Evolutionary conservation across 345 rosid species (phyloP).

Genomic region (Lepidium sativum): DNA sequence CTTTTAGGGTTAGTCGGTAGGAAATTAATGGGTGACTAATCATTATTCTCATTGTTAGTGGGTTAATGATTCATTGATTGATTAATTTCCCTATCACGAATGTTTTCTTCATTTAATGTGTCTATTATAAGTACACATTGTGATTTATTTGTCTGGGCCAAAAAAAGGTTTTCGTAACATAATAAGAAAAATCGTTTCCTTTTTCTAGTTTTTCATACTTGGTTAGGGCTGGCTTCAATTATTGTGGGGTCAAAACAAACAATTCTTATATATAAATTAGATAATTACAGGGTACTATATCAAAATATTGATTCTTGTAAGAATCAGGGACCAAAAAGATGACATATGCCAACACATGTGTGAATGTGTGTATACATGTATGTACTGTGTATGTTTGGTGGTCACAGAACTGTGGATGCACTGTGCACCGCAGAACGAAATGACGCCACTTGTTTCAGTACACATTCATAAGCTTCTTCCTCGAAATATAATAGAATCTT

Average conservation of each 20-base stretch:
- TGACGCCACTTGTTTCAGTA: slow-evolving; percentile 29
- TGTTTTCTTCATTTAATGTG: slow-evolving; percentile 10
- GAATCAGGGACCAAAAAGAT: slow-evolving; percentile 29
- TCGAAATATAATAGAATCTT: slow-evolving; percentile 11
- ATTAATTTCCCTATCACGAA: background rate
- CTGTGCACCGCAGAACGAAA: slow-evolving; percentile 29
- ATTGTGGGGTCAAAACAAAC: slow-evolving; percentile 20
- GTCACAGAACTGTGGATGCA: slow-evolving; percentile 22
- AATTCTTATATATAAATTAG: background rate
- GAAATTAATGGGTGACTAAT: no score
- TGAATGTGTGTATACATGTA: background rate
- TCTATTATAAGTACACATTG: slow-evolving; percentile 9
- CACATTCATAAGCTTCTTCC: slow-evolving; percentile 24
- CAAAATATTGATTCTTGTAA: slow-evolving; percentile 18
- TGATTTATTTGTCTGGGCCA: slow-evolving; percentile 21
- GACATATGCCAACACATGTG: slow-evolving; percentile 24
- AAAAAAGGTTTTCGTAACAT: slow-evolving; percentile 4
- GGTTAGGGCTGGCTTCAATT: slow-evolving; percentile 21
- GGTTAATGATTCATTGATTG: background rate
- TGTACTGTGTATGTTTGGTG: no score
- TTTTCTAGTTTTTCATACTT: no score
- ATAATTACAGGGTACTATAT: background rate
- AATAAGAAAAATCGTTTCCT: slow-evolving; percentile 3
- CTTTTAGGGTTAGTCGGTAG: slow-evolving; percentile 3
- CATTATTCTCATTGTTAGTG: background rate